Conservation (phyloP, 2,329 filamentous ascomycete genomes). For the Cladosporium sp. region DNA sequence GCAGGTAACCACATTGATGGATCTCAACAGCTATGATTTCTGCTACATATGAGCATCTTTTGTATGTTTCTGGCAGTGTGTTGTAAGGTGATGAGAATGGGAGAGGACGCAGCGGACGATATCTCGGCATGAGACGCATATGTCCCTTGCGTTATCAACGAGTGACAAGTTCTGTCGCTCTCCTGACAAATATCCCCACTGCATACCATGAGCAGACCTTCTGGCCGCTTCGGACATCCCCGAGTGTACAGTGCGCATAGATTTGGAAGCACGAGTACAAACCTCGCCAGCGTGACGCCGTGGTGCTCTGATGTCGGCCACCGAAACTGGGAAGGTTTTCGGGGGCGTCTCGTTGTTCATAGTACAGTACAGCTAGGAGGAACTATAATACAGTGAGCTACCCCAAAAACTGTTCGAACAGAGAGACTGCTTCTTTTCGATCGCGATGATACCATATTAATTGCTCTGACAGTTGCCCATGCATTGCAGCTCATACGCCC, state of each 20-base stretch:
- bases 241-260: background rate
- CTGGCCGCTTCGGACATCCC: background rate
- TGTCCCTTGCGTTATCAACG: background rate
- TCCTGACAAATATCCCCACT: background rate
- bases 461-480: background rate
- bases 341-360: background rate
- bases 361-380: background rate
- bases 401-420: background rate
- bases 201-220: background rate
- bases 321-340: background rate
- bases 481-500: background rate
- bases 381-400: background rate
- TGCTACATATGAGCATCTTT: background rate
- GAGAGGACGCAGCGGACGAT: background rate
- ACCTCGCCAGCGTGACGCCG: conserved; percentile 6
- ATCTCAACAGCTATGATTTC: background rate
- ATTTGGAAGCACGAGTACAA: conserved; percentile 2
- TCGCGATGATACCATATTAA: background rate
- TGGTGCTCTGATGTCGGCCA: background rate
- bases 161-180: background rate
- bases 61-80: background rate
- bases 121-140: background rate
- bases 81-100: background rate
- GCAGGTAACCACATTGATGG: background rate
- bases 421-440: background rate